These are phyloP conservation scores for Clavispora carvajalis DNA, from an alignment of 805 yeast species.

Conservation along the genomic window DNA sequence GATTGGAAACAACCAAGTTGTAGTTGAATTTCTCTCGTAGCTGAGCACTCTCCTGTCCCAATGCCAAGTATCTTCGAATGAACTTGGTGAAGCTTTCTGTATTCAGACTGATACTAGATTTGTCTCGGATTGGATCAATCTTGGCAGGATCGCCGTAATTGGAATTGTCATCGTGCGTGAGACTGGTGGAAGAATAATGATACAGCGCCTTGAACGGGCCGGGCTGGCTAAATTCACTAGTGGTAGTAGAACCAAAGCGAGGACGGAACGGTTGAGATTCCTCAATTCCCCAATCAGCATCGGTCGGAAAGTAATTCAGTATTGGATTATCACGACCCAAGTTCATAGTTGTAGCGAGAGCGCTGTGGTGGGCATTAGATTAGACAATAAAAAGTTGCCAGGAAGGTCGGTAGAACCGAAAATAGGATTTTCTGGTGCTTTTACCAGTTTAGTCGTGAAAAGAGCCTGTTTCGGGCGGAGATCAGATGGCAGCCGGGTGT, in stretches of 20 bases:
- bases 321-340: conserved; percentile 6
- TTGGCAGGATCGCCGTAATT: background rate
- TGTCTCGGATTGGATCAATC: background rate
- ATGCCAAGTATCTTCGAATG: conserved; percentile 24
- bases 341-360: conserved; percentile 4
- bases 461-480: background rate
- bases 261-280: conserved; percentile 8
- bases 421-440: too few relatives aligned
- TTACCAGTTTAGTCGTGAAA: too few relatives aligned
- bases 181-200: background rate
- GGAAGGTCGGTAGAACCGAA: background rate
- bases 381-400: background rate
- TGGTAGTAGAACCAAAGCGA: conserved; percentile 13
- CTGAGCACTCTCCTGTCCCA: conserved; percentile 12
- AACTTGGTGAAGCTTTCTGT: conserved; percentile 18
- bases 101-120: background rate
- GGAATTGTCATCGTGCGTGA: background rate
- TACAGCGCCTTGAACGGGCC: background rate
- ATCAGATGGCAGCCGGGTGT: background rate
- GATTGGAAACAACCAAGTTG: conserved; percentile 31
- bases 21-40: conserved; percentile 41
- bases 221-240: conserved; percentile 17
- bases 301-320: conserved; percentile 12
- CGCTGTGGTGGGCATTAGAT: background rate
- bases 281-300: conserved; percentile 21